Evolutionary conservation across 2,329 filamentous ascomycete genomes (phyloP).

Genomic region (Pseudogymnoascus sp.): DNA sequence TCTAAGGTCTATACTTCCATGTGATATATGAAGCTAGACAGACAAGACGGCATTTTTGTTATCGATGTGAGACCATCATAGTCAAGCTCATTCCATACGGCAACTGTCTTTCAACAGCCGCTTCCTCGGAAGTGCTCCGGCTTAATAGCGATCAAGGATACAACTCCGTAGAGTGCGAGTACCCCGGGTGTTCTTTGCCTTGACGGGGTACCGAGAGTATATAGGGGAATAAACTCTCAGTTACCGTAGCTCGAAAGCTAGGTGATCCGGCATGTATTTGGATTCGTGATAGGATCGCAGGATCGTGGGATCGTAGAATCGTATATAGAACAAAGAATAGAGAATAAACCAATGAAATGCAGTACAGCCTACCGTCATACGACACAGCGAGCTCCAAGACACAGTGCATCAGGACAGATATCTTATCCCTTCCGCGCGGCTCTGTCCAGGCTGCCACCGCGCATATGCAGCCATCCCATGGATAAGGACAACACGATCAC

Average conservation of each 20-base stretch:
- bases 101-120: conserved; percentile 66
- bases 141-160: conserved; percentile 81
- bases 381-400: background rate
- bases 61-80: conserved; percentile 45
- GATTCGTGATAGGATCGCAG: background rate
- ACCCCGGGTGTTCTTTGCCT: conserved; percentile 65
- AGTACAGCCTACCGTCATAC: conserved; percentile 6
- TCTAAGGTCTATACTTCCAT: conserved; percentile 12
- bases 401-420: conserved; percentile 1
- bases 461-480: background rate
- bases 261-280: conserved; percentile 21
- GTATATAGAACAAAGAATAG: background rate
- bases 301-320: background rate
- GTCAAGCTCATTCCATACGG: conserved; percentile 93
- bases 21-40: conserved; percentile 6
- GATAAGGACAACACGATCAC: background rate
- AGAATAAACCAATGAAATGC: conserved; percentile 3
- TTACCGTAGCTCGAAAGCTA: conserved; percentile 40
- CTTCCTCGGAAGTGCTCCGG: conserved; percentile 91
- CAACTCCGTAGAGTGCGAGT: conserved; percentile 19
- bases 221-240: conserved; percentile 52
- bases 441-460: background rate
- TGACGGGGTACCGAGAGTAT: conserved; percentile 77
- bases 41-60: conserved; percentile 7
- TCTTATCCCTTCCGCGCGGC: background rate